Evolutionary conservation across 805 yeast genomes (phyloP), one percentile per base, ranked within the genome.

Genomic region (Schwanniomyces vanrijiae): DNA sequence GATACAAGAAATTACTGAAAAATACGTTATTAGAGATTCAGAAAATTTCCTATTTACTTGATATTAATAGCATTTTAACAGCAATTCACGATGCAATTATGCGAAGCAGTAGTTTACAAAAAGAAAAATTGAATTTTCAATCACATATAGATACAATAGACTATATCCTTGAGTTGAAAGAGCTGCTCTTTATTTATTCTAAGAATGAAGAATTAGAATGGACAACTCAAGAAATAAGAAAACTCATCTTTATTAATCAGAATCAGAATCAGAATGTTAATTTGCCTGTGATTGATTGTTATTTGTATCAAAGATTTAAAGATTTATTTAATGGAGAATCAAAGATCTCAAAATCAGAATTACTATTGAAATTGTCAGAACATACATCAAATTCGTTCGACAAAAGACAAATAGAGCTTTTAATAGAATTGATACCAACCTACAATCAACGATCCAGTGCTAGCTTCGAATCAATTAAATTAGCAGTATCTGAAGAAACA

Each of bases 81-180:
- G 20, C 42, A 37, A 21, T 37, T 42, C 29, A 47, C 40, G 26
- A 44, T 37, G 31, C 40, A 42, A n/a, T 33, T 38, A 10, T 37
- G 21, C 13, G 14, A 29, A 2, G 10, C 33, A 13, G 10, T 26
- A 14, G 10, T n/a, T 31, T 24, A 26, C 10, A 31, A 31, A 8
- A 31, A 5, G 35, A 31, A 14, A 31, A 31, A 14, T 14, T 11
- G 16, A 14, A 31, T 3, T 31, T 9, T 31, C 11, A 6, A 7
- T 31, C 35, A 14, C 35, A 31, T 5, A 14, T 31, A 14, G 35
- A 31, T 4, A 7, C 19, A 5, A 7, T 31, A 14, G 35, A 31
- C 2, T 31, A 31, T 31, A 31, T 31, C 7, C 8, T 31, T 31
- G 10, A 31, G 18, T 31, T 31, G 20, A 31, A 11, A 7, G 20